Evolutionary conservation across 2,329 filamentous ascomycete genomes (phyloP).

Genomic region (Ophiostoma ips): DNA sequence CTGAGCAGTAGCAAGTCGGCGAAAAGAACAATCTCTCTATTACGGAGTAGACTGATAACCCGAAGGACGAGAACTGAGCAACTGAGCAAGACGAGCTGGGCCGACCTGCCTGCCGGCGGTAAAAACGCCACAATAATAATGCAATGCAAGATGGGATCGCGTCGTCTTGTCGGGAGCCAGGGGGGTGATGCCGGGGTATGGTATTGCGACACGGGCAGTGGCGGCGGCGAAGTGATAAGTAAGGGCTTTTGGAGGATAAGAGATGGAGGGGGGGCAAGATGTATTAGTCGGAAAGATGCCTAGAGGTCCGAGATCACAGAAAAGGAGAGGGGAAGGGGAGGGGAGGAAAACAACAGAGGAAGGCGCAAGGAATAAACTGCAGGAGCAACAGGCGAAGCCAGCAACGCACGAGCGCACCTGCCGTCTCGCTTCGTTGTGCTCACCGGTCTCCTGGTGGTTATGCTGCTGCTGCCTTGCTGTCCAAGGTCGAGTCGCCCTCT

Average conservation of each 20-base stretch:
- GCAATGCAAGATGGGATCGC: not conserved
- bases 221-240: not conserved
- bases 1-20: too few relatives aligned
- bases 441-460: too few relatives aligned
- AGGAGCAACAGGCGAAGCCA: not conserved
- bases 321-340: not conserved
- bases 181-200: not conserved
- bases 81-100: not conserved
- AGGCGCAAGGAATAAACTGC: not conserved
- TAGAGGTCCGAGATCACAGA: not conserved
- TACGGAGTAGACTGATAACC: too few relatives aligned
- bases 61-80: too few relatives aligned
- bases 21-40: too few relatives aligned
- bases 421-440: not conserved
- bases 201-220: not conserved
- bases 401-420: not conserved
- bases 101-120: not conserved
- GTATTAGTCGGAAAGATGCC: not conserved
- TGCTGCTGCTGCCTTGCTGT: not conserved
- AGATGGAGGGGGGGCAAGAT: not conserved
- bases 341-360: not conserved
- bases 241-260: not conserved
- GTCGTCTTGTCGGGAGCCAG: not conserved
- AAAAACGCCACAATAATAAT: not conserved
- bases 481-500: not conserved